Evolutionary conservation across 192 early-diverging fungal genomes (phyloP), one percentile per base, ranked within the genome.

Genomic region (Coemansia sp.): DNA sequence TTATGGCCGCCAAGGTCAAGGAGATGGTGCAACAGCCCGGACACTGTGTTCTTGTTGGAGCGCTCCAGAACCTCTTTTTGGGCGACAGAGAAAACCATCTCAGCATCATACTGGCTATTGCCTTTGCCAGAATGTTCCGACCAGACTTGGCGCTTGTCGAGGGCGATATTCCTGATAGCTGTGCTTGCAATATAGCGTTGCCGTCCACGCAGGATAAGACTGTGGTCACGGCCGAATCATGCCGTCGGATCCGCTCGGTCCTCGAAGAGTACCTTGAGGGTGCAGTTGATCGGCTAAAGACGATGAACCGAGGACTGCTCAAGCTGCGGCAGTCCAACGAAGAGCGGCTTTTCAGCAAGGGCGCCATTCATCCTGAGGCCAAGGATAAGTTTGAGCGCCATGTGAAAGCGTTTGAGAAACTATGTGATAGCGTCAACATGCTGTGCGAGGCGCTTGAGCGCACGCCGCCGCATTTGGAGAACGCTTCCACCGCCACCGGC

Each of bases 401-500:
- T 19, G 29, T 51, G 36, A 64, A 63, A 19, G 66, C 67, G 3
- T 72, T 75, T 57, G 72, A 70, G 29, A 63, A 62, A 63, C 66
- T 78, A 1, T 60, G 56, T 50, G 74, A 76, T 56, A 70, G 53
- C 32, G 76, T 75, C 24, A 66, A 63, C 54, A 79, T 84, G 27
- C 67, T 98, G 9, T 86, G 94, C 7, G 88, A 92, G 72, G 84
- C 78, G n/a, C 72, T 97, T 22, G 88, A 86, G 31, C 32, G 80
- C 0, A 89, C 90, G 54, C 86, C 94, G 75, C 93, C 94, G 1
- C 85, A 91, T 53, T 75, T 98, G 6, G 87, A 88, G 6, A 90
- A 92, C 21, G 90, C 91, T 52, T 88, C 92, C 20, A 39, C 51
- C 4, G 39, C 17, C 39, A 85, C 53, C n/a, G 68, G 23, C 22